Conservation (phyloP, 257 asterid genomes). For the Solanum rostratum region DNA sequence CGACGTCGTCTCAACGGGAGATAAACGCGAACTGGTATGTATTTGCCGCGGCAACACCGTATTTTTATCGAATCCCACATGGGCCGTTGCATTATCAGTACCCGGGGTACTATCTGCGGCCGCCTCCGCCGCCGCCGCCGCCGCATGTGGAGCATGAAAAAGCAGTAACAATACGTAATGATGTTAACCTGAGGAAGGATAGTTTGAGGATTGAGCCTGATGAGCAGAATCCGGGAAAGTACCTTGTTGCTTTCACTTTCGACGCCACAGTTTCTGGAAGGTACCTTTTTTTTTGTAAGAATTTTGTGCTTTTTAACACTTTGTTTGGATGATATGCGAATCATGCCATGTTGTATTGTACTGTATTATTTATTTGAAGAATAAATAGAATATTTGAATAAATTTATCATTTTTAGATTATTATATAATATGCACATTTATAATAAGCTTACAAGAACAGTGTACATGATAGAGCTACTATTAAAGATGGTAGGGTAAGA, state of each 20-base stretch:
- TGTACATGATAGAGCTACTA: no score
- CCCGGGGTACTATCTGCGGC: constrained; percentile 66
- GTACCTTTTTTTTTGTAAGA: constrained; percentile 11
- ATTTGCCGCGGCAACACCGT: constrained; percentile 95
- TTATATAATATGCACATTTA: no score
- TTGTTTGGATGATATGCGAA: no score
- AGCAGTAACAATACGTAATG: constrained; percentile 91
- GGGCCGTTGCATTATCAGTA: constrained; percentile 74
- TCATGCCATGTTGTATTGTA: no score
- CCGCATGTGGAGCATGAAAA: constrained; percentile 84
- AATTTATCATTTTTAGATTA: no score
- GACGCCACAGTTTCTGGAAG: constrained; percentile 91
- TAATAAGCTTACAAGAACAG: no score
- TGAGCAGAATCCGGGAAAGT: constrained; percentile 65
- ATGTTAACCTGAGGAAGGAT: constrained; percentile 88
- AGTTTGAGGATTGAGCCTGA: constrained; percentile 74
- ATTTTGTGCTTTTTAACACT: not conserved
- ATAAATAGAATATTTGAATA: no score
- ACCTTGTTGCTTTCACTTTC: constrained; percentile 73
- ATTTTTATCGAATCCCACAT: constrained; percentile 66
- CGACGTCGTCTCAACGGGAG: constrained; percentile 34
- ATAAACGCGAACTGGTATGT: constrained; percentile 67
- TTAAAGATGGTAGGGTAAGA: no score
- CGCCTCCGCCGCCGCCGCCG: constrained; percentile 28
- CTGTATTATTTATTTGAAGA: no score